Percentiles rank a stretch among this genome's conserved stretches.
Conservation (phyloP, 495 filamentous ascomycete species). For the Xanthoparmelia taractica region DNA sequence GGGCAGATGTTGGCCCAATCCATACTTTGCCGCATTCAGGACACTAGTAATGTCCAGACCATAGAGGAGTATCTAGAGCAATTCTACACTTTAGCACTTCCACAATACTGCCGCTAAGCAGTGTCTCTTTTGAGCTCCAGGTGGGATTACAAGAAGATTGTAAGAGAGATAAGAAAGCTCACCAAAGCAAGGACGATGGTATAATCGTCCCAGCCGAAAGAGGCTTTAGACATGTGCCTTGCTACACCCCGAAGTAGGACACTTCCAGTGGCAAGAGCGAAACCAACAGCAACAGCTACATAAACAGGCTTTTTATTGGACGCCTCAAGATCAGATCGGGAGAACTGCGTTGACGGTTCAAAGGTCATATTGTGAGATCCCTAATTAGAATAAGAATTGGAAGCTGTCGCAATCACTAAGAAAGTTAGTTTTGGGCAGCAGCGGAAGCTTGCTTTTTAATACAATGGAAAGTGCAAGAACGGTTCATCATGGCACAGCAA, state of each 20-base stretch:
- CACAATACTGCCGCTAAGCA: too few species aligned
- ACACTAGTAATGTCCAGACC: neutral
- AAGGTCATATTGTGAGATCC: neutral
- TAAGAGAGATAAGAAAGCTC: neutral
- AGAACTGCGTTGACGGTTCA: neutral
- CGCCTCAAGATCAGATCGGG: neutral
- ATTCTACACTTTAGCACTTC: neutral
- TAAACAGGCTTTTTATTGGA: neutral
- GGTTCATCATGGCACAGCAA: too few species aligned
- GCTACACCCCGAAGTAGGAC: neutral
- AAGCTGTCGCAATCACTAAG: neutral
- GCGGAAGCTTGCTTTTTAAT: too few species aligned
- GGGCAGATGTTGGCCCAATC: neutral
- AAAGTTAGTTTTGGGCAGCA: too few species aligned
- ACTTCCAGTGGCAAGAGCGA: neutral
- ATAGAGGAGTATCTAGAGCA: neutral
- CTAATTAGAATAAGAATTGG: neutral
- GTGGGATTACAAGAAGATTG: neutral
- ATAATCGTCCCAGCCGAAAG: neutral
- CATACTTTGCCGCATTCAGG: neutral
- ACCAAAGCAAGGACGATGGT: neutral
- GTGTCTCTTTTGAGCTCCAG: too few species aligned
- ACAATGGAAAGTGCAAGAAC: too few species aligned
- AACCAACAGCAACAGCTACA: neutral
- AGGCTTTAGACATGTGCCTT: neutral